phyloP scores from a whole-genome alignment of 2,329 filamentous ascomycete species.

The Trichophyton verrucosum region DNA sequence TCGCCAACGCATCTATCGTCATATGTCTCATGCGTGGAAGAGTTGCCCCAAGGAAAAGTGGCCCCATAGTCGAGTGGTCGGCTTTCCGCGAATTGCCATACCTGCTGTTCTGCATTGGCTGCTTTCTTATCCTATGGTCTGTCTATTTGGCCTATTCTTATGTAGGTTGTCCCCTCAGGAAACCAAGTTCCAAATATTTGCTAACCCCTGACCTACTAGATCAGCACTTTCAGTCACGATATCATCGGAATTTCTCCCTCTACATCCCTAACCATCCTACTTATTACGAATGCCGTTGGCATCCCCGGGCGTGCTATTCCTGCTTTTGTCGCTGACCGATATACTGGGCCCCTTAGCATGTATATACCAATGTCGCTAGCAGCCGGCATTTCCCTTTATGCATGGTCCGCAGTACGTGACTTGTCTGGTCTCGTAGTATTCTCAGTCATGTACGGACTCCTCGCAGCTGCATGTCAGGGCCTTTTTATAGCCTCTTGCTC shows the following conservation, averaged over 20 bases:
- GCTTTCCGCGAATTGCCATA: conserved; percentile 42
- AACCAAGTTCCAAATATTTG: neutral
- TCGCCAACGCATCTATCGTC: conserved; percentile 34
- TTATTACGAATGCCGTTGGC: conserved; percentile 54
- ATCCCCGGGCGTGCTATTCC: conserved; percentile 46
- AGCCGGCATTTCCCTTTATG: conserved; percentile 36
- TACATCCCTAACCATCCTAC: conserved; percentile 46
- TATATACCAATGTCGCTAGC: conserved; percentile 40
- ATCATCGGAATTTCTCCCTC: conserved; percentile 31
- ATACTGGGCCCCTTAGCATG: conserved; percentile 49
- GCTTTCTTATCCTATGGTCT: conserved; percentile 39
- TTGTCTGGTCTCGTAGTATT: conserved; percentile 48
- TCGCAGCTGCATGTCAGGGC: conserved; percentile 50
- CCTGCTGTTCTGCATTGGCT: conserved; percentile 30
- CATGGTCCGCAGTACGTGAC: conserved; percentile 48
- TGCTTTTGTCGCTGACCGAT: conserved; percentile 46
- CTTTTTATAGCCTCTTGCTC: conserved; percentile 53
- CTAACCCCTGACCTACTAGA: neutral
- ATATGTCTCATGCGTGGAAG: conserved; percentile 36
- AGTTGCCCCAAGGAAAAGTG: conserved; percentile 37
- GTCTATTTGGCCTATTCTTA: conserved; percentile 44
- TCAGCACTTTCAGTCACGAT: conserved; percentile 31
- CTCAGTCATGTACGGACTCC: conserved; percentile 51
- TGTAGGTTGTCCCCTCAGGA: conserved; percentile 14
- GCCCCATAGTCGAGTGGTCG: conserved; percentile 39